Conservation (phyloP, 2,329 filamentous ascomycete species). For the Phialemoniopsis sp. region DNA sequence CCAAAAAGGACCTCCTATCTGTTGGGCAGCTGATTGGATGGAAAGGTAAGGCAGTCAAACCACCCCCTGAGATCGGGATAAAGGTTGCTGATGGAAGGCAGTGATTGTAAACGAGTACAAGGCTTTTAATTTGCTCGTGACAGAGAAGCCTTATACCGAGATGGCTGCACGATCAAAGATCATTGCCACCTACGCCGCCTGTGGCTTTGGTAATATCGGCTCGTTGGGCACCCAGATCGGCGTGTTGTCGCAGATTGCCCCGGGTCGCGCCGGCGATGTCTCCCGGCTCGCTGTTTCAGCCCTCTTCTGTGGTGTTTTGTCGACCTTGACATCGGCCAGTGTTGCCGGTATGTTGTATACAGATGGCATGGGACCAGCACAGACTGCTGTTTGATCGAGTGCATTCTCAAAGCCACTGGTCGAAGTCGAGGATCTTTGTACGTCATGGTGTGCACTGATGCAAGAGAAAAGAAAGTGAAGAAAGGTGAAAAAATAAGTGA, state of each 20-base stretch:
- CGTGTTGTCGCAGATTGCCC: constrained; percentile 77
- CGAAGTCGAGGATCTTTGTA: no score
- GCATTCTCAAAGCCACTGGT: no score
- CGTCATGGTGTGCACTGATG: no score
- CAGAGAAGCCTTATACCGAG: constrained; percentile 35
- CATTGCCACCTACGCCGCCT: constrained; percentile 83
- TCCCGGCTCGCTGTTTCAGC: constrained; percentile 73
- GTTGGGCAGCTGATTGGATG: constrained; percentile 72
- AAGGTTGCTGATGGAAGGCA: no score
- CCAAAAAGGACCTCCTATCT: constrained; percentile 59
- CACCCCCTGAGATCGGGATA: no score
- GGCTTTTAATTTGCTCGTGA: constrained; percentile 30
- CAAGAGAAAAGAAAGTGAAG: no score
- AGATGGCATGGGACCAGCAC: constrained; percentile 18
- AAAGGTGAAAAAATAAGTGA: no score
- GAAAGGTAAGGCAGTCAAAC: constrained; percentile 48
- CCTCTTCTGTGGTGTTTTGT: constrained; percentile 71
- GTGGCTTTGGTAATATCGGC: constrained; percentile 80
- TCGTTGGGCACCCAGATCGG: constrained; percentile 88
- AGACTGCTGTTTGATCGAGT: no score
- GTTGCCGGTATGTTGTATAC: constrained; percentile 74
- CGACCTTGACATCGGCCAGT: constrained; percentile 73
- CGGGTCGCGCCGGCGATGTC: constrained; percentile 69
- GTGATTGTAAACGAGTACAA: constrained; percentile 16
- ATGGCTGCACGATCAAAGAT: constrained; percentile 69